phyloP scores from a whole-genome alignment of 1,284 basidiomycete genomes.

The Uromyces viciae-fabae region DNA sequence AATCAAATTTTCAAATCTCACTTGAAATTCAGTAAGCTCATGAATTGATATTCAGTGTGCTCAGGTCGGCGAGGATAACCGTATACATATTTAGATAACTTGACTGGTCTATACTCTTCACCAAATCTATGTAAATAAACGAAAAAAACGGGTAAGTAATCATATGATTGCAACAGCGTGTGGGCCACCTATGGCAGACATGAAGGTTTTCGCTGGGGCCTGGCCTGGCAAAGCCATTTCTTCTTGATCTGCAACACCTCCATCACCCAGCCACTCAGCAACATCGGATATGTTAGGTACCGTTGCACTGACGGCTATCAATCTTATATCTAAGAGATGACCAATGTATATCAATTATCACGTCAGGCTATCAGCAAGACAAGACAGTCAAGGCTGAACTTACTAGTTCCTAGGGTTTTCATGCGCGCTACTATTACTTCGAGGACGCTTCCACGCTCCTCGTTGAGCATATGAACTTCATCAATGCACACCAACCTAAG shows the following conservation, averaged over 20 bases:
- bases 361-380: neutral
- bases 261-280: slow-evolving; percentile 75
- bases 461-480: slow-evolving; percentile 89
- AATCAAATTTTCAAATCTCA: slow-evolving; percentile 56
- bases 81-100: slow-evolving; percentile 60
- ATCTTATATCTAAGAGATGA: slow-evolving; percentile 63
- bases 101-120: slow-evolving; percentile 81
- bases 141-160: neutral
- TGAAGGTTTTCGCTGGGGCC: slow-evolving; percentile 51
- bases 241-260: slow-evolving; percentile 36
- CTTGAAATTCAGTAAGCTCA: slow-evolving; percentile 68
- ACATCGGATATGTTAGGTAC: slow-evolving; percentile 89
- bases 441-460: slow-evolving; percentile 79
- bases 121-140: slow-evolving; percentile 65
- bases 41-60: slow-evolving; percentile 76
- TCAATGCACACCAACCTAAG: slow-evolving; percentile 66
- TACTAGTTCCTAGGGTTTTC: slow-evolving; percentile 64
- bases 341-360: slow-evolving; percentile 39
- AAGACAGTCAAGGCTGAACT: neutral
- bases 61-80: slow-evolving; percentile 57
- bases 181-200: slow-evolving; percentile 58
- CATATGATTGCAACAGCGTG: neutral
- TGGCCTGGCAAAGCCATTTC: slow-evolving; percentile 51
- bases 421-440: slow-evolving; percentile 92
- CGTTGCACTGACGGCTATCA: slow-evolving; percentile 86